Evolutionary conservation across 2,329 filamentous ascomycete species (phyloP).

Genomic region (Monosporascus sp.): DNA sequence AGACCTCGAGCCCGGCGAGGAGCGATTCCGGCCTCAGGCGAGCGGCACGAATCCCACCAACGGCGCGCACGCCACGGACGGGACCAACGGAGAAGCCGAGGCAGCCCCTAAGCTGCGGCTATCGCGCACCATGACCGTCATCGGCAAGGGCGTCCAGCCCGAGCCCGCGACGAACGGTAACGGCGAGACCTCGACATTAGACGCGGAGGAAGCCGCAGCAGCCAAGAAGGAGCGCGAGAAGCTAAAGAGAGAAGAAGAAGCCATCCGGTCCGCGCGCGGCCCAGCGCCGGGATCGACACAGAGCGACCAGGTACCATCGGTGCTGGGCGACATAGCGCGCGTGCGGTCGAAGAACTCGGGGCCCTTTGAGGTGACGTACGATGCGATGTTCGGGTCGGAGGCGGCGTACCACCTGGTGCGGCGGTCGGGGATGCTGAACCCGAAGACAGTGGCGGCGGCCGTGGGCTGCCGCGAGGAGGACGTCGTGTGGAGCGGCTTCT

Average conservation of each 20-base stretch:
- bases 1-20: conserved; percentile 28
- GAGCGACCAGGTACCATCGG: neutral
- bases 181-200: no score
- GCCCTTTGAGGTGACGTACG: conserved; percentile 47
- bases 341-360: conserved; percentile 47
- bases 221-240: neutral
- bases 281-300: no score
- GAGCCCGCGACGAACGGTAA: no score
- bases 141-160: conserved; percentile 4
- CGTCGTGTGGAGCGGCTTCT: conserved; percentile 35
- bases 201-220: neutral
- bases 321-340: conserved; percentile 30
- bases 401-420: conserved; percentile 31
- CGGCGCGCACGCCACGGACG: neutral
- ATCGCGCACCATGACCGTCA: conserved; percentile 8
- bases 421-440: conserved; percentile 28
- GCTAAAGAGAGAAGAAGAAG: conserved; percentile 1
- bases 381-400: conserved; percentile 40
- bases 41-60: neutral
- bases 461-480: conserved; percentile 22
- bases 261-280: conserved; percentile 1
- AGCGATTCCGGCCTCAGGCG: conserved; percentile 4
- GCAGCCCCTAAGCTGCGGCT: conserved; percentile 5
- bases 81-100: conserved; percentile 5
- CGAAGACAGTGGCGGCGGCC: conserved; percentile 27